Percentiles rank a stretch among this genome's conserved stretches.
phyloP scores from a whole-genome alignment of 371 early-diverging fungal species.

The Rhizopus sp. region DNA sequence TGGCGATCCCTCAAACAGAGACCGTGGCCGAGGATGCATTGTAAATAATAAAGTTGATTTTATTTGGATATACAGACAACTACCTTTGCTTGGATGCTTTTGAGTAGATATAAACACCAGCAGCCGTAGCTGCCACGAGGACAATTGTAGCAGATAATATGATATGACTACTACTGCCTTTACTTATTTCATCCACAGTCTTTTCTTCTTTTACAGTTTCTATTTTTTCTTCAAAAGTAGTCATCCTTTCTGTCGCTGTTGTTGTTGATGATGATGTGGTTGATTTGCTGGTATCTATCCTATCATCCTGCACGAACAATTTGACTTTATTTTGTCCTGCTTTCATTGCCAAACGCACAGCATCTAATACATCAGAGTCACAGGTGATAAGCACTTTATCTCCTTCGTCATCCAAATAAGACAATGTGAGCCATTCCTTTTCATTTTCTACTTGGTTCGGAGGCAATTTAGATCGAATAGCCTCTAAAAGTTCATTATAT shows the following conservation, averaged over 20 bases:
- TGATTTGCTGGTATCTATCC: neutral
- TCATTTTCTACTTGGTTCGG: constrained; percentile 18
- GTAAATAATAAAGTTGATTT: neutral
- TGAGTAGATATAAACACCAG: too few species aligned
- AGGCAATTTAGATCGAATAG: constrained; percentile 41
- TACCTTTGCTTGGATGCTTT: too few species aligned
- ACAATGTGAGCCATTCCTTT: constrained; percentile 59
- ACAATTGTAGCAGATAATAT: too few species aligned
- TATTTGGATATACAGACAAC: too few species aligned
- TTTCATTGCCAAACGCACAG: constrained; percentile 73
- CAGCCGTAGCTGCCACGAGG: too few species aligned
- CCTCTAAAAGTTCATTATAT: constrained; percentile 47
- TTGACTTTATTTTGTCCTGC: constrained; percentile 71
- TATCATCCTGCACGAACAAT: constrained; percentile 59
- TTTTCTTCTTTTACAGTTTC: too few species aligned
- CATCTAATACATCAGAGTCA: constrained; percentile 79
- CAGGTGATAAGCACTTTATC: constrained; percentile 77
- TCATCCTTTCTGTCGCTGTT: neutral
- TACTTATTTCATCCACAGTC: too few species aligned
- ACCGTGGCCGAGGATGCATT: neutral
- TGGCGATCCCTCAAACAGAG: neutral
- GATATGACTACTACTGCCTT: too few species aligned
- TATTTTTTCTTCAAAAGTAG: neutral
- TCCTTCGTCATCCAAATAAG: constrained; percentile 87
- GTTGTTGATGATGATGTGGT: neutral